Evolutionary conservation across 2,329 filamentous ascomycete genomes (phyloP), one percentile per base, ranked within the genome.

Genomic region (Tolypocladium tropicale): DNA sequence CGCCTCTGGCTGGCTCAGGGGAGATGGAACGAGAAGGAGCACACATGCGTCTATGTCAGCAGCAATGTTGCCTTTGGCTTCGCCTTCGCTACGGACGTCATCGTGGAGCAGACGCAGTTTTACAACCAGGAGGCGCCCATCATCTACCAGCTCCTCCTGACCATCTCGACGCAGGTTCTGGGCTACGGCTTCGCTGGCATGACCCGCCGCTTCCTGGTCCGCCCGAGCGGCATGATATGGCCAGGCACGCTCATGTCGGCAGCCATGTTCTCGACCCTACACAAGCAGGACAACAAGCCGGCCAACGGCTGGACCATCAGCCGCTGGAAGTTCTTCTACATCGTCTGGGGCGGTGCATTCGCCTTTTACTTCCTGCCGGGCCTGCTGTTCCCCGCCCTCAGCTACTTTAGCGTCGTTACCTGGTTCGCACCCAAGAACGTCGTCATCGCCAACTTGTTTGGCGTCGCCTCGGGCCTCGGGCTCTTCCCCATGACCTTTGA

Each of bases 51-150:
- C 53, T 94, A 94, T 64, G 90, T 94, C 63, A 90, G 87, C 76
- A 93, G 89, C 72, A 94, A 94, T 67, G 89, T 94, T 46, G 90
- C 89, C 23, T 94, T 94, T 68, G 90, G 89, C 2, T 94, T 94
- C 71, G 89, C 90, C 30, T 94, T 94, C 71, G 89, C 89, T 9
- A 94, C 90, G 32, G 89, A 94, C 73, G 87, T 94, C 57, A 94
- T 95, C 62, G 89, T 95, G 54, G 90, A 95, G 69, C 90, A 95
- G 74, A 90, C 89, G 30, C 84, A 89, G 59, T 95, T 95, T 70
- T 95, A 95, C 72, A 85, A 90, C 55, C 90, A 95, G 69, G 81
- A 91, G 50, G 85, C 87, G 10, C 81, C 83, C 36, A 84, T 95
- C 49, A 68, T 81, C 11, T 95, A 95, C 66, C 89, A 95, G 70